Percentiles rank a stretch among this genome's conserved stretches.
These are phyloP conservation scores for Aquilaria sinensis DNA, from an alignment of 345 rosid species.

Conservation along the genomic window DNA sequence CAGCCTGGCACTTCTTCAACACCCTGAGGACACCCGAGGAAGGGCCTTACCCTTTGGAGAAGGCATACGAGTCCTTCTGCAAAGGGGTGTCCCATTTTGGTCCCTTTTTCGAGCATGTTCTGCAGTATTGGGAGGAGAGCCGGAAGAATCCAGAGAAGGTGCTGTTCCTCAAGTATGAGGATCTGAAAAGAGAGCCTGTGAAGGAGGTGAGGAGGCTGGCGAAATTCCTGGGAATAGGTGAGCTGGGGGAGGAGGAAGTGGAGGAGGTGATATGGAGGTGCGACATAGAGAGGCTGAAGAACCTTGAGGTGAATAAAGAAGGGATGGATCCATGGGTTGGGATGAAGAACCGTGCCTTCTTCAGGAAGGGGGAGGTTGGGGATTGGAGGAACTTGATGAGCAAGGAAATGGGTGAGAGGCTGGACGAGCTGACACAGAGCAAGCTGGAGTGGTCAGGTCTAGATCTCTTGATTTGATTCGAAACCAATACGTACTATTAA, in stretches of 20 bases:
- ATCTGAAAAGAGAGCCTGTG: slow-evolving; percentile 21
- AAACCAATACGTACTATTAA: no score
- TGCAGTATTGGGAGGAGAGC: slow-evolving; percentile 28
- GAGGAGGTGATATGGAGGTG: slow-evolving; percentile 25
- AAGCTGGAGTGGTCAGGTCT: slow-evolving; percentile 25
- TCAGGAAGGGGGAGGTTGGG: slow-evolving; percentile 31
- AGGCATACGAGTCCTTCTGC: slow-evolving; percentile 26
- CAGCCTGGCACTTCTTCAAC: slow-evolving; percentile 29
- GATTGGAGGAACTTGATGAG: slow-evolving; percentile 29
- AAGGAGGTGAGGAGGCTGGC: slow-evolving; percentile 21
- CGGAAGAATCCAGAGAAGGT: slow-evolving; percentile 15
- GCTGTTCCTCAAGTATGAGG: slow-evolving; percentile 33
- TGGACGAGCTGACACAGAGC: slow-evolving; percentile 7
- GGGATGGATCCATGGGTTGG: slow-evolving; percentile 24
- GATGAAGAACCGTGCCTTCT: slow-evolving; percentile 18
- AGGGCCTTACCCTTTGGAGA: slow-evolving; percentile 11
- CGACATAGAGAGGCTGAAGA: slow-evolving; percentile 37
- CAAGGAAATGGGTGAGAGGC: slow-evolving; percentile 12
- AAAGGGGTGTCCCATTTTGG: slow-evolving; percentile 24
- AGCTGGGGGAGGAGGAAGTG: slow-evolving; percentile 20
- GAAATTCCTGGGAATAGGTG: slow-evolving; percentile 16
- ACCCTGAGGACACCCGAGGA: not conserved
- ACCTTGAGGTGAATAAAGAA: slow-evolving; percentile 29
- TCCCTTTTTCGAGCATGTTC: slow-evolving; percentile 27
- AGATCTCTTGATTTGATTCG: not conserved